phyloP scores from a whole-genome alignment of 2,329 filamentous ascomycete genomes.

The Aspergillus caelatus region DNA sequence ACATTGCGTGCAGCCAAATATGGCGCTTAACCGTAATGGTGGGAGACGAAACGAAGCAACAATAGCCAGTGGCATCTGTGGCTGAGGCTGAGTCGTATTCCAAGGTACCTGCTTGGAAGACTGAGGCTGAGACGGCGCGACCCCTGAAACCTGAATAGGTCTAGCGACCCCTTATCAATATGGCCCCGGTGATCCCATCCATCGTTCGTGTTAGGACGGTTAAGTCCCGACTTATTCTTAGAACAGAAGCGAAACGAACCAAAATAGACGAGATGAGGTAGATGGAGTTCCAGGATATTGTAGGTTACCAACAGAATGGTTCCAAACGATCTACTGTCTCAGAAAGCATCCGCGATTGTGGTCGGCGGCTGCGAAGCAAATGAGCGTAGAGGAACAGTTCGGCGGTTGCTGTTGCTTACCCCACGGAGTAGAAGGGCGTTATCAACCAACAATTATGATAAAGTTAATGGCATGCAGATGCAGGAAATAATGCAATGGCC shows the following conservation, averaged over 20 bases:
- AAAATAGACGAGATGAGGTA: conserved; percentile 10
- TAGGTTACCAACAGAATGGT: conserved; percentile 21
- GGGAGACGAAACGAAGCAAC: conserved; percentile 7
- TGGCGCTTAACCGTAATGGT: conserved; percentile 9
- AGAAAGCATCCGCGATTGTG: conserved; percentile 8
- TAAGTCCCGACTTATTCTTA: conserved; percentile 16
- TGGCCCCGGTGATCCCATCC: conserved; percentile 7
- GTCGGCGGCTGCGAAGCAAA: conserved; percentile 19
- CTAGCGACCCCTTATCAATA: conserved; percentile 10
- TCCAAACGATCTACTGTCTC: conserved; percentile 15
- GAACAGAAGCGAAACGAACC: conserved; percentile 8
- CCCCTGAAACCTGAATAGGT: conserved; percentile 14
- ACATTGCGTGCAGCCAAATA: conserved; percentile 9
- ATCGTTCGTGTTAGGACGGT: conserved; percentile 6
- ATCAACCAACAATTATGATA: conserved; percentile 1
- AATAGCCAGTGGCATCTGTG: conserved; percentile 13
- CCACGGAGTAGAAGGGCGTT: not conserved
- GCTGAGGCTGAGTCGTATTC: conserved; percentile 20
- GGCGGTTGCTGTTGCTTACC: conserved; percentile 9
- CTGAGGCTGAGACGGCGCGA: conserved; percentile 19
- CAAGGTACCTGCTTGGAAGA: not conserved
- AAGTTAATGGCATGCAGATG: conserved; percentile 4
- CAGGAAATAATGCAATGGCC: not conserved
- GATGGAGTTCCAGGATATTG: not conserved
- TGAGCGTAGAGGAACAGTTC: conserved; percentile 1